Base-by-base conservation (phyloP, 2,329 filamentous ascomycete species). In the Scedosporium dehoogii region DNA sequence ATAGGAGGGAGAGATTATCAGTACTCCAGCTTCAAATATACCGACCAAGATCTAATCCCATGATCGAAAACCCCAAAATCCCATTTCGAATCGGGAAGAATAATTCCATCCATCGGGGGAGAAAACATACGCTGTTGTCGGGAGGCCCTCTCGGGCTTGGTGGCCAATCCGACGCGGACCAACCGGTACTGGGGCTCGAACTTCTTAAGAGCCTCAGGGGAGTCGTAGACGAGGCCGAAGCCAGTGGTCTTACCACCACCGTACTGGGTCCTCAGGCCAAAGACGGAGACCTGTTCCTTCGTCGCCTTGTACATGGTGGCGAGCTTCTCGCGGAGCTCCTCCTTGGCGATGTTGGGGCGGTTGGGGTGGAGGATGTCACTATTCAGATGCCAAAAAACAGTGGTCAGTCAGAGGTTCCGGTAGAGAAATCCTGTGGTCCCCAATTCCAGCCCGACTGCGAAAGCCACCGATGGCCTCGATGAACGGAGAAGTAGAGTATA, bases 221-320 rank as follows among this genome's bases (percentile, higher is more conserved):
- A 96, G 82, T 99, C 94, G 87, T 99, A 99, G 84, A 99, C 85
- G 75, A 97, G 91, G 70, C 92, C 94, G 78, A 99, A 99, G 74
- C 94, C 94, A 70, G 93, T 97, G 80, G 91, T 96, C 90, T 99
- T 99, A 85, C 94, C 94, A 78, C 94, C 94, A 93, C 94, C 94
- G 79, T 90, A 99, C 79, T 97, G 93, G 73, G 94, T 99, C 80
- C 91, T 90, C 81, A 99, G 92, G 76, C 94, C 94, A 79, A 99
- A 99, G 79, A 96, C 92, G 79, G 88, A 92, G 81, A 97, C 89
- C 83, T 96, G 90, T 76, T 97, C 92, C 85, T 96, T 96, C 83
- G 88, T 88, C 79, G 91, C 89, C 89, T 97, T 97, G 92, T 99
- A 99, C 74, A 97, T 85, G 80, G 89, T 85, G 75, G 89, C 86